Conservation (phyloP, 1,284 basidiomycete species). For the Pterulicium gracile region DNA sequence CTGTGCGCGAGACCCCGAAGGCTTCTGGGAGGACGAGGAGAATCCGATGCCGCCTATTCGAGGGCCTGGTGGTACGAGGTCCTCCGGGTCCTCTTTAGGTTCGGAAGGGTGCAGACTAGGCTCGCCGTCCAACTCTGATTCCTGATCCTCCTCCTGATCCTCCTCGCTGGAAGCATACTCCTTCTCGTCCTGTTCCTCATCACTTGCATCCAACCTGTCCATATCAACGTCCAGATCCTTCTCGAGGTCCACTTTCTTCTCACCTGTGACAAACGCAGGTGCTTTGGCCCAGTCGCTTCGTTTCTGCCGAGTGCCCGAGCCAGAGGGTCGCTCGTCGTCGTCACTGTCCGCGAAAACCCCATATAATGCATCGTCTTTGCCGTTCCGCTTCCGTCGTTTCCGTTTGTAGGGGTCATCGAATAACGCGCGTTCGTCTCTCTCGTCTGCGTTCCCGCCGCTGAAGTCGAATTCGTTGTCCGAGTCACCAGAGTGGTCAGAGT, state of each 20-base stretch:
- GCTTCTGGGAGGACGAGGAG: constrained; percentile 17
- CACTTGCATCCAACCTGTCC: constrained; percentile 23
- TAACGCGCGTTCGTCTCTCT: constrained; percentile 65
- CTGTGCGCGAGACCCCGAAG: constrained; percentile 8
- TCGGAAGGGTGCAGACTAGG: constrained; percentile 27
- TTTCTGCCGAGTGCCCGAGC: constrained; percentile 15
- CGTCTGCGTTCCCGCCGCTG: constrained; percentile 54
- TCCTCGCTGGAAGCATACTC: constrained; percentile 28
- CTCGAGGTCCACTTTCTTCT: constrained; percentile 38
- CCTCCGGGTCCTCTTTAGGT: constrained; percentile 11
- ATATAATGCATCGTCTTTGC: constrained; percentile 72
- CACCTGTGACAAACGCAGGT: constrained; percentile 62
- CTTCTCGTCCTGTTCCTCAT: constrained; percentile 22
- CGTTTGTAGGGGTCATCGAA: constrained; percentile 78
- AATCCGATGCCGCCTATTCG: constrained; percentile 27
- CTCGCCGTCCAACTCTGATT: constrained; percentile 33
- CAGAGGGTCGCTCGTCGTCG: constrained; percentile 39
- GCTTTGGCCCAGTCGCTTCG: constrained; percentile 63
- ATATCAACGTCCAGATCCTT: constrained; percentile 31
- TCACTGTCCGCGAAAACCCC: constrained; percentile 75
- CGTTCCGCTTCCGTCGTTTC: constrained; percentile 38
- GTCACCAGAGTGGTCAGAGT: constrained; percentile 21
- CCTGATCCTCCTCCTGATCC: constrained; percentile 38
- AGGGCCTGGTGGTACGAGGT: constrained; percentile 11
- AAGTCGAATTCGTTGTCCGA: not conserved